phyloP scores from a whole-genome alignment of 768 basidiomycete species.

The Mrakia frigida region DNA sequence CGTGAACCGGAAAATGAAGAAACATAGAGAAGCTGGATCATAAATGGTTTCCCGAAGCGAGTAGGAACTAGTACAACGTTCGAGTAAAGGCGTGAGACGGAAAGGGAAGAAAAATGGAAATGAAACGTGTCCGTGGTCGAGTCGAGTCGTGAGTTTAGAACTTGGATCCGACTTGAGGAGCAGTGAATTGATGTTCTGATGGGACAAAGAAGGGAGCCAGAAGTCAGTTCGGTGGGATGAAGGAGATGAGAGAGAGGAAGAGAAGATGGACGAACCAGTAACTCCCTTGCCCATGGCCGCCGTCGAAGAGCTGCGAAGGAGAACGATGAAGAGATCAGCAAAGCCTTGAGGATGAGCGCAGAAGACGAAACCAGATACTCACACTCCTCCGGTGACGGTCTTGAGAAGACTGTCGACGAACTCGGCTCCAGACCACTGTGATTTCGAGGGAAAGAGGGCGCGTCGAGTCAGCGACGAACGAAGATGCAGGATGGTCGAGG shows the following conservation, averaged over 20 bases:
- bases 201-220: background rate
- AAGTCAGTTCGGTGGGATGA: background rate
- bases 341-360: background rate
- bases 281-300: constrained; percentile 99
- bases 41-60: too few relatives aligned
- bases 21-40: too few relatives aligned
- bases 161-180: constrained; percentile 10
- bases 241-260: background rate
- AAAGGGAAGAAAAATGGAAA: too few relatives aligned
- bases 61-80: too few relatives aligned
- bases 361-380: constrained; percentile 28
- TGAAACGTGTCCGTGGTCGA: background rate
- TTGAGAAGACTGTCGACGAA: constrained; percentile 86
- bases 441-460: constrained; percentile 23
- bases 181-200: constrained; percentile 24
- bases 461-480: constrained; percentile 28
- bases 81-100: too few relatives aligned
- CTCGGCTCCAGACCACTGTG: constrained; percentile 89
- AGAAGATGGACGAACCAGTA: constrained; percentile 49
- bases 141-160: background rate
- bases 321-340: background rate
- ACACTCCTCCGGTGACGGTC: constrained; percentile 92
- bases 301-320: constrained; percentile 62
- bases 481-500: background rate
- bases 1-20: too few relatives aligned